These are phyloP conservation scores for Rutstroemia sydowiana DNA, from an alignment of 2,329 filamentous ascomycete genomes.

Conservation along the genomic window DNA sequence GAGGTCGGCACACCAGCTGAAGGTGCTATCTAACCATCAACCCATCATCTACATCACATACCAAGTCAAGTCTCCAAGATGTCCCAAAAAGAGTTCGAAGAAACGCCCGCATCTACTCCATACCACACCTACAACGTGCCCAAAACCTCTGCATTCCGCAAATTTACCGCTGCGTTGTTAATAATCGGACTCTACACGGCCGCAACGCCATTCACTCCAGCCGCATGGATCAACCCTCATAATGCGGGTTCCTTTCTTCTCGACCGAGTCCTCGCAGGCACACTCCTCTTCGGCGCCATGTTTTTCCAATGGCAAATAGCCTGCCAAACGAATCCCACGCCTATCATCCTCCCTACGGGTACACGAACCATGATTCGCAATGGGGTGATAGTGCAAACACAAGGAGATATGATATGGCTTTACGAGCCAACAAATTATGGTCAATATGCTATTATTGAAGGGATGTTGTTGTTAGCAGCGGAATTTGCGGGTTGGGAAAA, in stretches of 20 bases:
- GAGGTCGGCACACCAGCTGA: no score
- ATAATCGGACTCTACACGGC: constrained; percentile 14
- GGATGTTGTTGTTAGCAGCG: constrained; percentile 8
- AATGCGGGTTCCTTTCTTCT: constrained; percentile 14
- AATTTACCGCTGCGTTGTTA: neutral
- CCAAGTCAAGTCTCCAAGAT: no score
- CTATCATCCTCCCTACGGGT: neutral
- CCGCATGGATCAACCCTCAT: constrained; percentile 14
- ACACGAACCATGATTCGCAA: neutral
- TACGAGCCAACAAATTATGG: constrained; percentile 18
- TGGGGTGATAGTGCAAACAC: neutral
- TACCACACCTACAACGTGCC: neutral
- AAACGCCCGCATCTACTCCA: no score
- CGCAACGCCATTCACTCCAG: constrained; percentile 18
- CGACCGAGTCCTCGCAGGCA: constrained; percentile 15
- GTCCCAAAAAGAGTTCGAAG: no score
- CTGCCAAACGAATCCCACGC: constrained; percentile 11
- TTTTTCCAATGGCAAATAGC: constrained; percentile 21
- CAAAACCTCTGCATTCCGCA: constrained; percentile 1
- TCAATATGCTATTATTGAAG: constrained; percentile 12
- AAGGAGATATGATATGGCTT: constrained; percentile 10
- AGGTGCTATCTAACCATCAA: no score
- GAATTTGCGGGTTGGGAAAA: constrained; percentile 13
- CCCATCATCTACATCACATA: no score
- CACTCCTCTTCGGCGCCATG: constrained; percentile 16